Evolutionary conservation across 2,329 filamentous ascomycete species (phyloP), one percentile per base, ranked within the genome.

Genomic region (Neopestalotiopsis sp.): DNA sequence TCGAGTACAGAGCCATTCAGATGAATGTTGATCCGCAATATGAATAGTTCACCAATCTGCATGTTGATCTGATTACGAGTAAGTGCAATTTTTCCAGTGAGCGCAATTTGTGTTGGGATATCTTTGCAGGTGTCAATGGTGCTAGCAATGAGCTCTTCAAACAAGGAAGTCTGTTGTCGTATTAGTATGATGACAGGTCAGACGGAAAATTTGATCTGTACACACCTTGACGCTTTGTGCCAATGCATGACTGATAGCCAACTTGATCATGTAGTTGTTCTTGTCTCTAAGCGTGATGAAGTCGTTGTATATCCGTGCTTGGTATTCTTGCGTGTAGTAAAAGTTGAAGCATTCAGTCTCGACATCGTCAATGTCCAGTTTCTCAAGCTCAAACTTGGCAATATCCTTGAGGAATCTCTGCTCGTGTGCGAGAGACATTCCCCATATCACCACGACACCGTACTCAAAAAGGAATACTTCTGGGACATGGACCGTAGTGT

Each of bases 31-130:
- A 99, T 98, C 70, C 96, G 90, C 40, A 99, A 85, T 77, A 99
- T 98, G 81, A 99, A 99, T 67, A 99, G 89, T 83, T 99, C 95
- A 79, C 96, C 96, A 70, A 99, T 98, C 82, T 98, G 95, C 95
- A 98, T 98, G 85, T 98, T 98, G 85, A 99, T 98, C 79, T 98
- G 91, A 69, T 90, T 90, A 58, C 95, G 90, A 69, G 91, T 94
- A 69, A 99, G 89, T 67, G 93, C 91, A 77, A 99, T 96, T 77
- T 95, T 96, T 72, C 96, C 96, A 0, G 95, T 98, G 72, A 93
- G 84, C 2, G 96, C 95, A 74, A 99, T 97, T 80, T 97, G 93
- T 9, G 93, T 91, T 0, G 96, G 96, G 4, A 99, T 93, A 69
- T 97, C 94, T 78, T 97, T 97, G 76, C 95, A 98, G 1, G 92